phyloP scores from a whole-genome alignment of 2,329 filamentous ascomycete species.

The Fusarium brachygibbosum region DNA sequence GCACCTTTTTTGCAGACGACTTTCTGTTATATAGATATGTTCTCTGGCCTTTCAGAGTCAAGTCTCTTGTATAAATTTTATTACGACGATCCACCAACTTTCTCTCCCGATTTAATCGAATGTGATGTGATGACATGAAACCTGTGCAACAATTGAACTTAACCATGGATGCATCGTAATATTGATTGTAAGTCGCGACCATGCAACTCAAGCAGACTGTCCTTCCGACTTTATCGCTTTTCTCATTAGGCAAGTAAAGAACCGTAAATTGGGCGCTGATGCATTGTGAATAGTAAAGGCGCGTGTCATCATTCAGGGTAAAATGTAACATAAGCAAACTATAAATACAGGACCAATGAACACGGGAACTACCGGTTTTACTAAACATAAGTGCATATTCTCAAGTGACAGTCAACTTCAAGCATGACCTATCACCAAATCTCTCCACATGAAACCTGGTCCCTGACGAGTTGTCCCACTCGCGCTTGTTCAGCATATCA shows the following conservation, averaged over 20 bases:
- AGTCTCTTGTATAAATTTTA: slow-evolving; percentile 49
- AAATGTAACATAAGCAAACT: background rate
- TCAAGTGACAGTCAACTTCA: background rate
- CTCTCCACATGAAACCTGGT: slow-evolving; percentile 16
- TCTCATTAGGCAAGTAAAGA: background rate
- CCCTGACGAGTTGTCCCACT: slow-evolving; percentile 20
- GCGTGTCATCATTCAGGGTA: background rate
- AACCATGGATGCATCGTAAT: background rate
- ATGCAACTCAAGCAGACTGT: too few relatives aligned
- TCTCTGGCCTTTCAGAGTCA: slow-evolving; percentile 38
- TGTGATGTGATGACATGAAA: background rate
- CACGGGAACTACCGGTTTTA: background rate
- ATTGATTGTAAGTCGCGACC: too few relatives aligned
- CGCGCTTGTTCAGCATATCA: slow-evolving; percentile 16
- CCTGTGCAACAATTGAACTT: background rate
- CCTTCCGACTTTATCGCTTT: background rate
- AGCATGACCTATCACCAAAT: slow-evolving; percentile 14
- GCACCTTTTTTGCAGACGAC: slow-evolving; percentile 37
- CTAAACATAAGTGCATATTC: background rate
- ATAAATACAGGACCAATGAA: background rate
- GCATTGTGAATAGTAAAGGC: background rate
- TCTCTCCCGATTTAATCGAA: background rate
- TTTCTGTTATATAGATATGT: slow-evolving; percentile 50
- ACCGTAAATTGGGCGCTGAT: background rate
- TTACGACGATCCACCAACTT: slow-evolving; percentile 28